Evolutionary conservation across 2,329 filamentous ascomycete species (phyloP).

Genomic region (Fusarium hostae): DNA sequence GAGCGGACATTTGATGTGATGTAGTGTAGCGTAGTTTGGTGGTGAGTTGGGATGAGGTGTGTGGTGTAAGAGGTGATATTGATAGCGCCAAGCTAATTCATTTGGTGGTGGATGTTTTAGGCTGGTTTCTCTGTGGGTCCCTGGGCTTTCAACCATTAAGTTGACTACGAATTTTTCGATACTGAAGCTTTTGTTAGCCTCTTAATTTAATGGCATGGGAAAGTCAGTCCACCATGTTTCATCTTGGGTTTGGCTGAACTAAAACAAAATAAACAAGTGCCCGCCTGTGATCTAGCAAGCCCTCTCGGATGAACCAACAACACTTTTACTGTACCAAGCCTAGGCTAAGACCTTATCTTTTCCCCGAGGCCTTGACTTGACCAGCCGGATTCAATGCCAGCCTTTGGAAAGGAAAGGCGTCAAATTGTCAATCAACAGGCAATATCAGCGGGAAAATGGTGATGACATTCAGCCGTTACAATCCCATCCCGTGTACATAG

Average conservation of each 20-base stretch:
- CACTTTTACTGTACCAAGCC: background rate
- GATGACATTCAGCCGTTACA: constrained; percentile 5
- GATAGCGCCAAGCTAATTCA: constrained; percentile 28
- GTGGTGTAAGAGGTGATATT: constrained; percentile 17
- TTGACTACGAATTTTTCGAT: background rate
- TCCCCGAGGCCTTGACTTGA: background rate
- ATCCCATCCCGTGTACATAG: constrained; percentile 13
- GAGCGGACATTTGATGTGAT: constrained; percentile 25
- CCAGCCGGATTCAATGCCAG: constrained; percentile 7
- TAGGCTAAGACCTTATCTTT: constrained; percentile 16
- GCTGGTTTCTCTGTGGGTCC: constrained; percentile 18
- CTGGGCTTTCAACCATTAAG: constrained; percentile 8
- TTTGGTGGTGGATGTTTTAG: constrained; percentile 31
- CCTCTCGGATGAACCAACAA: background rate
- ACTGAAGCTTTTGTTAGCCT: background rate
- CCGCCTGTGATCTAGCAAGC: background rate
- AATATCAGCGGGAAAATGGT: background rate
- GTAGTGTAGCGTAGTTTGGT: constrained; percentile 9
- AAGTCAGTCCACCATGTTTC: constrained; percentile 5
- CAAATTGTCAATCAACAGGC: background rate
- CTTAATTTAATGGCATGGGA: background rate
- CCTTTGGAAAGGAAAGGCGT: constrained; percentile 8
- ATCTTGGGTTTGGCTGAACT: constrained; percentile 16
- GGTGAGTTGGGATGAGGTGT: background rate
- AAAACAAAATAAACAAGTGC: constrained; percentile 9